Evolutionary conservation across 1,284 basidiomycete species (phyloP), one percentile per base, ranked within the genome.

Genomic region (Fistulinella staudtii): DNA sequence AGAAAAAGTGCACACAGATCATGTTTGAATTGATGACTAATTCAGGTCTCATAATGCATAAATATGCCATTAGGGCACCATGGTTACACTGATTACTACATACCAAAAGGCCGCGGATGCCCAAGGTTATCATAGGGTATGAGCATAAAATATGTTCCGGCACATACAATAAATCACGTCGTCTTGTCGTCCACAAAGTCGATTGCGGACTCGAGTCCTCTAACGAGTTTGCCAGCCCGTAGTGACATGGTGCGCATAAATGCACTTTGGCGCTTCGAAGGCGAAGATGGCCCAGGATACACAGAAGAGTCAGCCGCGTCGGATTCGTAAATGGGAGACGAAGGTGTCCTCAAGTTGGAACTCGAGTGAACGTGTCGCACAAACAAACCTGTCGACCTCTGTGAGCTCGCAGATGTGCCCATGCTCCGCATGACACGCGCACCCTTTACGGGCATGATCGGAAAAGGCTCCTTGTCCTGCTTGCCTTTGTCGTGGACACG

Each of bases 161-260:
- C 13, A 27, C 9, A 27, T 13, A 9, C 8, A 8, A 9, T 27
- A 27, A 31, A 31, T 17, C 30, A 31, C 8, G 29, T 39, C 46
- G n/a, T n/a, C n/a, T 60, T 60, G 6, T 55, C 57, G 50, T 75
- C 74, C 23, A 72, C 74, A 45, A 76, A 76, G 51, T 77, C 74
- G 45, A 76, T 58, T 0, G 73, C 72, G 8, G 69, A 68, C 53
- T 76, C 75, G 39, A 76, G 52, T 24, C 69, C 64, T 46, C 58
- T 65, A 18, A 73, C 67, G 15, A 74, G 46, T 50, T 60, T 66
- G 45, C 71, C 73, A 15, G 70, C 70, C 8, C 60, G 61, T 36
- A 65, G 51, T 14, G 61, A 60, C 52, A 68, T 53, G 8, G 62
- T 58, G 9, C 67, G 56, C 43, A 67, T 61, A 22, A 74, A 57